phyloP scores from a whole-genome alignment of 768 basidiomycete species.

The Suillus placidus region DNA sequence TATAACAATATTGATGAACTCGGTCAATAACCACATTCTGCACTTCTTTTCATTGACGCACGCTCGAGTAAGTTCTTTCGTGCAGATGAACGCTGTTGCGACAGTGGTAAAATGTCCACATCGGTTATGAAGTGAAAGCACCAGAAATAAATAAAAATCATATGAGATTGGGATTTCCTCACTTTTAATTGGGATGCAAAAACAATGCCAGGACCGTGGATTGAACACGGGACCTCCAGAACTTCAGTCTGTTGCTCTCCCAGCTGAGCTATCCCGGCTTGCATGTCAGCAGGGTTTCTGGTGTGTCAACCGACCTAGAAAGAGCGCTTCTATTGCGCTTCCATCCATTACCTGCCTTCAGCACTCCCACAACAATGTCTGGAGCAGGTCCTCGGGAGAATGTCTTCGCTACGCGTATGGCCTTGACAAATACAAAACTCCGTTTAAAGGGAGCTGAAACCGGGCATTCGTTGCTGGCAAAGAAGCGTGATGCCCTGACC shows the following conservation, averaged over 20 bases:
- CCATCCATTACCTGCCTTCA: not conserved
- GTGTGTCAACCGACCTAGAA: not conserved
- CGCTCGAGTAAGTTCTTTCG: not conserved
- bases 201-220: conserved; percentile 71
- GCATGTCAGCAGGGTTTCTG: not conserved
- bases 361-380: conserved; percentile 62
- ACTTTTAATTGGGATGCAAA: conserved; percentile 14
- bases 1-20: not conserved
- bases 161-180: not conserved
- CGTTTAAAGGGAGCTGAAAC: conserved; percentile 92
- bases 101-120: not conserved
- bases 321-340: not conserved
- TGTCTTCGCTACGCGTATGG: conserved; percentile 97
- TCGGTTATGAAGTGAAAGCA: not conserved
- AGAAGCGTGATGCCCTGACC: conserved; percentile 97
- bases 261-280: conserved; percentile 72
- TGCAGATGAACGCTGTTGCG: not conserved
- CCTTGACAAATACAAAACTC: conserved; percentile 88
- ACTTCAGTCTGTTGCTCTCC: conserved; percentile 78
- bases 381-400: conserved; percentile 89
- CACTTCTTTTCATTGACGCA: not conserved
- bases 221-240: conserved; percentile 77
- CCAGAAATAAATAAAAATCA: not conserved
- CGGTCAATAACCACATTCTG: not conserved
- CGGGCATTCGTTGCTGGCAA: conserved; percentile 92